phyloP scores from a whole-genome alignment of 2,329 filamentous ascomycete genomes.

The Paraphaeosphaeria minitans region DNA sequence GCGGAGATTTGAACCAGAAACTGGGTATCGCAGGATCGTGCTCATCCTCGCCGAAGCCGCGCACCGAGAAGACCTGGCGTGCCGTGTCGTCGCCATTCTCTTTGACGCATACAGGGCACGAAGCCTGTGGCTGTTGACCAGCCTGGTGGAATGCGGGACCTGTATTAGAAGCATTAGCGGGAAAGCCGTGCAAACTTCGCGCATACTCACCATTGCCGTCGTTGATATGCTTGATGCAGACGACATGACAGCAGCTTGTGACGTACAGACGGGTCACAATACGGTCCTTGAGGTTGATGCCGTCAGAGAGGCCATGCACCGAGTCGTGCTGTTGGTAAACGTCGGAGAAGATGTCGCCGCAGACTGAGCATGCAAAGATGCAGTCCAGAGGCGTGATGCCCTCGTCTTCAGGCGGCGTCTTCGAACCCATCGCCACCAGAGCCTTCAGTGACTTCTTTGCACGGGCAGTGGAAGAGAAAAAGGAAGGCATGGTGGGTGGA shows the following conservation, averaged over 20 bases:
- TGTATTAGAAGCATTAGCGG: slow-evolving; percentile 24
- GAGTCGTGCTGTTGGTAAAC: slow-evolving; percentile 50
- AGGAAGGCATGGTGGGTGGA: slow-evolving; percentile 10
- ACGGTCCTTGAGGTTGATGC: slow-evolving; percentile 43
- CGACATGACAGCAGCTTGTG: slow-evolving; percentile 55
- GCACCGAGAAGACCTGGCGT: slow-evolving; percentile 52
- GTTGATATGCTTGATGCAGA: slow-evolving; percentile 55
- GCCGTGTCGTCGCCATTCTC: slow-evolving; percentile 42
- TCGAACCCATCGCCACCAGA: slow-evolving; percentile 21
- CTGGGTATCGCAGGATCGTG: slow-evolving; percentile 52
- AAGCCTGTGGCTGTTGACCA: slow-evolving; percentile 47
- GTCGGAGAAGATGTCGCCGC: slow-evolving; percentile 53
- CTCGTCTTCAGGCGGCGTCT: slow-evolving; percentile 12
- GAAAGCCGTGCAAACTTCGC: neutral
- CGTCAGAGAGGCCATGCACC: slow-evolving; percentile 45
- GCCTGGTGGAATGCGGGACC: slow-evolving; percentile 54
- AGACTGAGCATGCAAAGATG: slow-evolving; percentile 57
- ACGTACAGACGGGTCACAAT: slow-evolving; percentile 55
- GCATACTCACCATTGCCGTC: slow-evolving; percentile 51
- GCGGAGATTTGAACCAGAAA: slow-evolving; percentile 52
- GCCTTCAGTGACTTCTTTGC: neutral
- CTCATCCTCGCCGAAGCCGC: slow-evolving; percentile 49
- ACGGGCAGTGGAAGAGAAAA: slow-evolving; percentile 1
- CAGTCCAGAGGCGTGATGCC: slow-evolving; percentile 45
- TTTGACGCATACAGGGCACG: slow-evolving; percentile 53